Evolutionary conservation across 331 rosid genomes (phyloP), one percentile per base, ranked within the genome.

Genomic region (Arachis monticola): DNA sequence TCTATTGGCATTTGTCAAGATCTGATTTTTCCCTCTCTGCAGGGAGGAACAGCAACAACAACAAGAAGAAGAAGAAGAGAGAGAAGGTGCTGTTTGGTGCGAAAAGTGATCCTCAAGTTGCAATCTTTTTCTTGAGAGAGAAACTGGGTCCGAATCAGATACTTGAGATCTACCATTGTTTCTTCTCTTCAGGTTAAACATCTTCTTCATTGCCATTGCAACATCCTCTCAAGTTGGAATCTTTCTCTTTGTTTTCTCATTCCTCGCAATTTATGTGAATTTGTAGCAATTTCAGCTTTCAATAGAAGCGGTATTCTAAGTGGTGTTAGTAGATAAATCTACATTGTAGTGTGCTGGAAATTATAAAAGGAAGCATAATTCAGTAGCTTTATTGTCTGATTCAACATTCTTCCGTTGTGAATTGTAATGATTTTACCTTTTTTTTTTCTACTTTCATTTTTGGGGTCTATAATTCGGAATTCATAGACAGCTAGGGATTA

Each of bases 151-250:
- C 5, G 60, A 44, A 71, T 77, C 69, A 70, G 61, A 63, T 84
- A 63, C 69, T 80, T 79, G 81, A 86, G 93, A 92, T 92, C 97
- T 88, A 83, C 84, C 88, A 42, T 76, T 74, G 5, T 1, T 51
- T 51, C 56, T 71, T 62, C 78, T 46, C 85, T 72, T 70, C 78
- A 83, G 96, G 93, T 86, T 77, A 79, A 70, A 55, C 77, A 64
- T 69, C 69, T 63, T 32, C 38, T 70, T 11, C 12, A 10, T 47
- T 12, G 13, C 12, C 60, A 57, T 71, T 79, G 64, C 63, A 71
- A 67, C 4, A 32, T 32, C 38, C 73, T 60, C 79, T 66, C 72
- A 38, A 32, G 38, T 32, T 32, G 38, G 0, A 32, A 5, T 32
- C 52, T 13, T 31, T 8, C 4, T 52, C 4, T n/a, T 75, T 40